Evolutionary conservation across 108 stramenopile genomes (phyloP), one percentile per base, ranked within the genome.

Genomic region (Stephanodiscus triporus): DNA sequence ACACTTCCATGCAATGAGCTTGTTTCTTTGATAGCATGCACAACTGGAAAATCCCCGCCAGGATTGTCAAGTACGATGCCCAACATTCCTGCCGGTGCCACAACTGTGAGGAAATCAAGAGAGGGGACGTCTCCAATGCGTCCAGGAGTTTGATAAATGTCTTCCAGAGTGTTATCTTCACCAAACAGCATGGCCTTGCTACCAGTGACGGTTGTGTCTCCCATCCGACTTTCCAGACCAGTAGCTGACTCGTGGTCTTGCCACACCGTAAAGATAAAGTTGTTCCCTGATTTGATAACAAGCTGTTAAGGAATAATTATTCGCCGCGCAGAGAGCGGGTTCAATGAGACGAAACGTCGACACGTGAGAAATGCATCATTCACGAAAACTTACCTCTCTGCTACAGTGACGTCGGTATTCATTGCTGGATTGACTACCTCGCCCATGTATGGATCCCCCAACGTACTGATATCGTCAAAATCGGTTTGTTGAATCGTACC

Each of bases 41-140:
- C 95, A 4, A 92, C 63, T 0, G 95, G 95, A 9, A 88, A 70
- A 19, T 84, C 86, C 9, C 87, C 88, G 29, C 80, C 81, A 16
- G 92, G 91, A 34, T 92, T 93, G 48, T 95, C 92, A 70, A 95
- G 89, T 9, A 95, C 95, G 76, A 95, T 88, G 3, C 95, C 95
- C 47, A 95, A 74, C 64, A 89, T 91, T 30, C 95, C 95, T 48
- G 72, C 45, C 2, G 83, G 83, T 26, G 79, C 79, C 14, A 81
- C 76, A 23, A 84, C 79, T 14, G 65, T 67, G 1, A 84, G 3
- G n/a, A 74, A 42, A 55, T 84, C 62, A 6, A 68, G 66, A 30
- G 62, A 53, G 54, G 59, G 58, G 53, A 51, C 56, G 9, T 76
- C 70, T 14, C 71, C 68, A 29, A 73, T 65, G 36, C 57, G 34